phyloP scores from a whole-genome alignment of 1,284 basidiomycete species.

The Testicularia cyperi region DNA sequence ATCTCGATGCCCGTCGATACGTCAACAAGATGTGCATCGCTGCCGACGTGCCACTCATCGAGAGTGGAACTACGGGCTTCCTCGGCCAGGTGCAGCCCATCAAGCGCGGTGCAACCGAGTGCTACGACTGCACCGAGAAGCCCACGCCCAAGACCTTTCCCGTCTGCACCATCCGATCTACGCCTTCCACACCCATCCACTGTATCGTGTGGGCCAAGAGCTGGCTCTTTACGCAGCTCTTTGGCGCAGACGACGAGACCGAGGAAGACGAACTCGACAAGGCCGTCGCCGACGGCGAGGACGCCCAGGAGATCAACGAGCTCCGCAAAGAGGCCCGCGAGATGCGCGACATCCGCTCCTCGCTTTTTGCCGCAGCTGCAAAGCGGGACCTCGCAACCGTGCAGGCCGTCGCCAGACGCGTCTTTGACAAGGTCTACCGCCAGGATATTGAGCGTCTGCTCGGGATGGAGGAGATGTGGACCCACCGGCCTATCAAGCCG shows the following conservation, averaged over 20 bases:
- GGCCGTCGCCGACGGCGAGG: slow-evolving; percentile 83
- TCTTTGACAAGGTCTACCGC: slow-evolving; percentile 89
- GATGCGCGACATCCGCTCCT: slow-evolving; percentile 75
- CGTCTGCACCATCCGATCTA: slow-evolving; percentile 96
- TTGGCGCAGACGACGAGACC: slow-evolving; percentile 38
- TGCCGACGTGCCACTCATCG: slow-evolving; percentile 83
- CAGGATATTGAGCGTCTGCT: slow-evolving; percentile 84
- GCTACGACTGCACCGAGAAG: slow-evolving; percentile 65
- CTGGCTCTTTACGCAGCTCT: slow-evolving; percentile 73
- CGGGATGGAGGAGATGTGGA: slow-evolving; percentile 98
- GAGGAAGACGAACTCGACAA: slow-evolving; percentile 74
- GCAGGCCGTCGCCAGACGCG: slow-evolving; percentile 70
- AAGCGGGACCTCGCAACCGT: slow-evolving; percentile 3
- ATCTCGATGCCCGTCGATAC: slow-evolving; percentile 63
- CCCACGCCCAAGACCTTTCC: slow-evolving; percentile 90
- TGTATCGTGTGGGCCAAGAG: slow-evolving; percentile 99
- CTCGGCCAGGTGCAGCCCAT: slow-evolving; percentile 67
- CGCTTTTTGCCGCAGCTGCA: slow-evolving; percentile 53
- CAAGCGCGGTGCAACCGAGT: slow-evolving; percentile 42
- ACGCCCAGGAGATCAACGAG: slow-evolving; percentile 83
- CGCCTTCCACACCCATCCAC: slow-evolving; percentile 94
- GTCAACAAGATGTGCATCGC: slow-evolving; percentile 96
- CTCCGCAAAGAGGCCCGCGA: slow-evolving; percentile 85
- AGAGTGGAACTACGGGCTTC: slow-evolving; percentile 95
- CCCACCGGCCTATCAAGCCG: slow-evolving; percentile 74